Evolutionary conservation across 2,329 filamentous ascomycete species (phyloP).

Genomic region (Dactylonectria estremocensis): DNA sequence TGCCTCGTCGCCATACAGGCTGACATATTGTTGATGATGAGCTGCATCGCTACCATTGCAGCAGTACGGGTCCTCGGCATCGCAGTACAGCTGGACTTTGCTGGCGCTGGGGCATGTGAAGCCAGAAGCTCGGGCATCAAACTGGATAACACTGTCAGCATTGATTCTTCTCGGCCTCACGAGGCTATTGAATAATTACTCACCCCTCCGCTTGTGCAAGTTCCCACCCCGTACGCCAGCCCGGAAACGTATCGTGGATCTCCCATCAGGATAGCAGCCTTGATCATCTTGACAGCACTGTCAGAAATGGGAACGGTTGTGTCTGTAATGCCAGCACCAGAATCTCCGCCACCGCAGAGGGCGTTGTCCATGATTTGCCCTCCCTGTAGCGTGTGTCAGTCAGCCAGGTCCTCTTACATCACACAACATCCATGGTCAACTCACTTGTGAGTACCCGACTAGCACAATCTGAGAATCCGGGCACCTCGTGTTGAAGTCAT

Average conservation of each 20-base stretch:
- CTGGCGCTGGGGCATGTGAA: conserved; percentile 68
- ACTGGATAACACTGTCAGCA: conserved; percentile 57
- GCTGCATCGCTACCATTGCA: conserved; percentile 74
- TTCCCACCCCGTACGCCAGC: conserved; percentile 72
- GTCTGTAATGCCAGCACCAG: conserved; percentile 60
- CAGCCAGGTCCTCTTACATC: accelerated
- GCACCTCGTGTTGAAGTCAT: conserved; percentile 69
- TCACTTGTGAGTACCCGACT: conserved; percentile 74
- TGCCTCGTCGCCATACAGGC: conserved; percentile 72
- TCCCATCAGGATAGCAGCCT: conserved; percentile 77
- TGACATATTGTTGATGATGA: conserved; percentile 75
- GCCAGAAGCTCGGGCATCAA: conserved; percentile 71
- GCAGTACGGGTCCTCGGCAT: conserved; percentile 75
- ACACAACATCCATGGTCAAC: conserved; percentile 7
- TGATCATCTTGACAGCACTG: conserved; percentile 68
- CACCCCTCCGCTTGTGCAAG: conserved; percentile 70
- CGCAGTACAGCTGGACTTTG: conserved; percentile 77
- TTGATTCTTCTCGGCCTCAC: neutral
- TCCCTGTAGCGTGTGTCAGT: conserved; percentile 57
- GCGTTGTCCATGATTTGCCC: conserved; percentile 77
- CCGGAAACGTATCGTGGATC: conserved; percentile 71
- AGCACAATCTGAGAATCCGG: conserved; percentile 71
- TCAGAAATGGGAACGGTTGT: conserved; percentile 61
- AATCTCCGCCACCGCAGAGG: conserved; percentile 71
- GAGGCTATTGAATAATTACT: conserved; percentile 45